A percentile compares a stretch with the other conserved stretches of the same genome.
phyloP scores from a whole-genome alignment of 495 filamentous ascomycete species.

The Penicillium psychrofluorescens region DNA sequence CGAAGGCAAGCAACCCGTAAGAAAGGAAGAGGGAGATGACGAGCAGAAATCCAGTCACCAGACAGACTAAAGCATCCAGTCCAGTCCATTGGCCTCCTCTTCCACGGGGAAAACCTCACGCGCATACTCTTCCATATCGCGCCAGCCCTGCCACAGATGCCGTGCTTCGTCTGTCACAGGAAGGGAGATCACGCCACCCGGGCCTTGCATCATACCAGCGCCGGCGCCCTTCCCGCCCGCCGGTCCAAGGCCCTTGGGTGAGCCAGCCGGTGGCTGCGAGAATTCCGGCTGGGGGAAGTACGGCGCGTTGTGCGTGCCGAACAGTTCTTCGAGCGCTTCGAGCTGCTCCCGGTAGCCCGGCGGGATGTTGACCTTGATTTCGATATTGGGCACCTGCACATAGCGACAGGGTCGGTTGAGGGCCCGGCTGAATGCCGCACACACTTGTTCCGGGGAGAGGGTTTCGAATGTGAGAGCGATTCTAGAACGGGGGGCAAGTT shows the following conservation, averaged over 20 bases:
- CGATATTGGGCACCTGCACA: constrained; percentile 60
- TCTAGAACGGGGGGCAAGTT: constrained; percentile 33
- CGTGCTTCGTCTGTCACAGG: constrained; percentile 65
- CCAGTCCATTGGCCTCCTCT: constrained; percentile 84
- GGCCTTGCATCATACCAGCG: constrained; percentile 48
- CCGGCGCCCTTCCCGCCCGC: constrained; percentile 57
- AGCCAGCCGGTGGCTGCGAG: constrained; percentile 37
- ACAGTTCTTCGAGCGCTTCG: constrained; percentile 56
- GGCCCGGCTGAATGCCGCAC: constrained; percentile 69
- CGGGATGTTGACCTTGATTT: constrained; percentile 80
- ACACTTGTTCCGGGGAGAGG: constrained; percentile 75
- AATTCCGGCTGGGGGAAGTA: constrained; percentile 55
- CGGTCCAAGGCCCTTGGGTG: constrained; percentile 47
- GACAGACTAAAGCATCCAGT: constrained; percentile 65
- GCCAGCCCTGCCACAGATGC: constrained; percentile 81
- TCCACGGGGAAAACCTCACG: constrained; percentile 91
- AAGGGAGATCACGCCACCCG: constrained; percentile 43
- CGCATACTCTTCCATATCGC: constrained; percentile 92
- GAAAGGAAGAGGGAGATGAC: background rate
- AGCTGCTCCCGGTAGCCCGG: constrained; percentile 87
- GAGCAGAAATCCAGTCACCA: too few relatives aligned
- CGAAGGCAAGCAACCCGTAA: background rate
- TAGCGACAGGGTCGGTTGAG: constrained; percentile 73
- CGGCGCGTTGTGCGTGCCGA: constrained; percentile 54
- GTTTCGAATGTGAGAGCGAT: constrained; percentile 91